These are phyloP conservation scores for Dothistroma septosporum DNA, from an alignment of 2,329 filamentous ascomycete species.

Conservation along the genomic window DNA sequence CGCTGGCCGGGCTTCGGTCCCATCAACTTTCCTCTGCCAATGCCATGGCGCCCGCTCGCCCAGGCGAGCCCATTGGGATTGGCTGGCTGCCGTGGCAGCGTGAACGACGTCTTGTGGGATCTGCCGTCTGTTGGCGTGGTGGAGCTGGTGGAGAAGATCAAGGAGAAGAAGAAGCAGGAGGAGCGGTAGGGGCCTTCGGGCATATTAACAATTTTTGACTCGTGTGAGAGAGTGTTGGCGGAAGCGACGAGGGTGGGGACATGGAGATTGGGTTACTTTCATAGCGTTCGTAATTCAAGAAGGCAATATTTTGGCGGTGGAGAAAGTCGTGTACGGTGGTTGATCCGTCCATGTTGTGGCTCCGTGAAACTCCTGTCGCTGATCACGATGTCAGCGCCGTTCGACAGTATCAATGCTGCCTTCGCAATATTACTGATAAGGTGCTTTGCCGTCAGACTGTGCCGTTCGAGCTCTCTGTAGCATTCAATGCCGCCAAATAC, in stretches of 20 bases:
- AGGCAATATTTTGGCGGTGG: background rate
- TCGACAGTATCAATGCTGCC: background rate
- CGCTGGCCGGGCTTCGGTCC: background rate
- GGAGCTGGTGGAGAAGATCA: constrained; percentile 40
- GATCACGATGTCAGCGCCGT: background rate
- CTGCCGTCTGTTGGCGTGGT: constrained; percentile 21
- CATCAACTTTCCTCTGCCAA: background rate
- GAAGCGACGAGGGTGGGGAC: background rate
- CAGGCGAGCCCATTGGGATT: background rate
- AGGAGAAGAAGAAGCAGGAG: constrained; percentile 41
- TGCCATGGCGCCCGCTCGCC: background rate
- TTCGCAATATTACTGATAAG: background rate
- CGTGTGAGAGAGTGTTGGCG: background rate
- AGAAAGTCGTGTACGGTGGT: background rate
- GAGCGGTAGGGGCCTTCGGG: constrained; percentile 38
- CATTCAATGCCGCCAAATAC: background rate
- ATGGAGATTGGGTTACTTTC: background rate
- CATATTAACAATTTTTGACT: background rate
- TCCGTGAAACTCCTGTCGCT: background rate
- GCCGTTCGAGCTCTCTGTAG: background rate
- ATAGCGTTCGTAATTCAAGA: background rate
- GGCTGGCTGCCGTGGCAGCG: background rate
- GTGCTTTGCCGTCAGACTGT: background rate
- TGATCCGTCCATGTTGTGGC: background rate
- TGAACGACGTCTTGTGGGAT: background rate